Evolutionary conservation across 1,139 yeast genomes (phyloP).

Genomic region (Magnusiomyces sp.): DNA sequence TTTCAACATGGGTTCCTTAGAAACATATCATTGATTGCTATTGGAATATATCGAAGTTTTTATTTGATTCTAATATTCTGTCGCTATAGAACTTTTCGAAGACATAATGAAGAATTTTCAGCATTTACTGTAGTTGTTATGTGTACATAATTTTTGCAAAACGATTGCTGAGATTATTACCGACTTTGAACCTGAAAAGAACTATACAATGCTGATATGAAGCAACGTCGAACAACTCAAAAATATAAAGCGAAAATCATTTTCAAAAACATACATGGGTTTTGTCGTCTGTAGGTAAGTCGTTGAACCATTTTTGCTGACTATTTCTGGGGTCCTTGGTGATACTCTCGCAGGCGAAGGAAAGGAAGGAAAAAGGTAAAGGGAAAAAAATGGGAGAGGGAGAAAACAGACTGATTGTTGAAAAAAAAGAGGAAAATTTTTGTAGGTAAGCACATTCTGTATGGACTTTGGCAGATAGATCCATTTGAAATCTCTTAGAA

Average conservation of each 20-base stretch:
- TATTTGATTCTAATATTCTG: no score
- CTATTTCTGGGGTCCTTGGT: constrained; percentile 9
- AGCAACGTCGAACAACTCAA: background rate
- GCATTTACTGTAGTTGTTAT: no score
- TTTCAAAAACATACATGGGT: constrained; percentile 14
- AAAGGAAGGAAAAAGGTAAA: background rate
- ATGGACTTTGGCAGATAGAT: no score
- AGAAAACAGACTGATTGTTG: background rate
- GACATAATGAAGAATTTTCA: no score
- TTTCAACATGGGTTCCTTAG: no score
- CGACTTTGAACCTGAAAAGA: no score
- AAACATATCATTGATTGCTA: no score
- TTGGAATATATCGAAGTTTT: no score
- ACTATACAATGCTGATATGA: background rate
- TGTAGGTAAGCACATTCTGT: background rate
- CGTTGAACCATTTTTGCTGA: constrained; percentile 52
- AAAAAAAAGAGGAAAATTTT: background rate
- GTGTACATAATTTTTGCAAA: no score
- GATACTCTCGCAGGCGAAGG: constrained; percentile 6
- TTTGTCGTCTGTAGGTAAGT: constrained; percentile 16
- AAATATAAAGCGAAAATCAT: background rate
- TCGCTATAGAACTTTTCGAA: no score
- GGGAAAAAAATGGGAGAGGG: constrained; percentile 1
- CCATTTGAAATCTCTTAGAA: no score
- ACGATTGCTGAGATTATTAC: no score